Evolutionary conservation across 495 filamentous ascomycete genomes (phyloP), one percentile per base, ranked within the genome.

Genomic region (Amorphotheca resinae): DNA sequence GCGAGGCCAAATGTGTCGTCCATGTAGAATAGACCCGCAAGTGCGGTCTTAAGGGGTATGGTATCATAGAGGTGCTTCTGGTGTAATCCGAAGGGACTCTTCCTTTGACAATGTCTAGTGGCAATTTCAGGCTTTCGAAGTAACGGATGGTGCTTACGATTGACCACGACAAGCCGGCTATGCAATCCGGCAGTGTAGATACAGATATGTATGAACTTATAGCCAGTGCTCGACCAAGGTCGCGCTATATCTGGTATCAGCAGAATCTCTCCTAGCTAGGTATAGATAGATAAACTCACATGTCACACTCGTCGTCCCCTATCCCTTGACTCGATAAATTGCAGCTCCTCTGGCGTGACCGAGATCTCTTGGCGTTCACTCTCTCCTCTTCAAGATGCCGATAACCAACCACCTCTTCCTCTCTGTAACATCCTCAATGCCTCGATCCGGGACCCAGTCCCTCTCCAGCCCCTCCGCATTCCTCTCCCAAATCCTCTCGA

Each of bases 351-450:
- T n/a, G n/a, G n/a, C n/a, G n/a, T n/a, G n/a, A n/a, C n/a, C n/a
- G n/a, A n/a, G n/a, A n/a, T n/a, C n/a, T n/a, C n/a, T n/a, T n/a
- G 25, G 5, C 25, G 25, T 28, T 41, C 50, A 14, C 15, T 2
- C 34, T 12, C 37, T 43, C n/a, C 35, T 45, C 41, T 66, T 73
- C 51, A 93, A 54, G 23, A 80, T 63, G 2, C 74, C 80, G 53
- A 91, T 58, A n/a, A 78, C 80, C 42, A 88, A 64, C 88, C 87
- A 94, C 42, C 74, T 69, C 58, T 78, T 84, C 59, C 79, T 63
- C 53, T 76, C 78, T 23, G 67, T 70, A 1, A 72, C 59, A 38
- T 84, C 75, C 60, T 93, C 88, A 4, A 46, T 46, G 1, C 69
- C 74, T 15, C 77, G 64, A 56, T 83, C 70, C 60, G 62, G 57